Base-by-base conservation (phyloP, 73 alveolate species). In the Halteria grandinella region DNA sequence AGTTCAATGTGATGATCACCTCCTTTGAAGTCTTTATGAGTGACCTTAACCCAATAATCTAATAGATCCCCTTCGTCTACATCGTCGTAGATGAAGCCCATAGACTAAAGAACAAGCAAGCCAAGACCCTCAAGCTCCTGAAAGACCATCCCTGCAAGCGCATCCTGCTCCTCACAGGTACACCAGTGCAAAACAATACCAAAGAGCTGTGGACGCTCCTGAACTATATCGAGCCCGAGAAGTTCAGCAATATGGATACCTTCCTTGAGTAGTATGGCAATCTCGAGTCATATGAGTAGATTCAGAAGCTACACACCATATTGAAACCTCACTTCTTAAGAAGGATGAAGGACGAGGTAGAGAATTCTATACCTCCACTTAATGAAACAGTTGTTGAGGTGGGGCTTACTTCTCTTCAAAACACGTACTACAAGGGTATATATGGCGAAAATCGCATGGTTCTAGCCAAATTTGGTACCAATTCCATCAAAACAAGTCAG, bases 41-140 rank as follows among this genome's bases (percentile, higher is more conserved):
- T 58, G 99, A 97, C 87, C 57, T 85, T 34, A 69, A 81, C 40
- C 91, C 92, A 21, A 75, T 94, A 15, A 76, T 97, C 64, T 50
- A 75, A 18, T 89, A 92, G n/a, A 83, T 72, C 27, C 97, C 98
- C 40, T 95, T 94, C 80, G 74, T 89, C 78, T 93, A 92, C 83
- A 87, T 97, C 49, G 97, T 95, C 14, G 83, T 97, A 12, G 99
- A 97, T 85, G 99, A 97, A 79, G 99, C 99, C 47, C 99, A 97
- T 82, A 87, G 98, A 59, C 89, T 97, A 49, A 97, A 97, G 82
- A 97, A 97, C 87, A 91, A 93, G 62, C 85, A 86, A 81, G 98
- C 99, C 15, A 94, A 95, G 81, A 89, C 93, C 49, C 89, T 96
- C 37, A 80, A 79, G 51, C 48, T 95, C 2, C 89, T 97, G 23